Percentiles rank a stretch among this genome's conserved stretches.
Conservation (phyloP, 2,329 filamentous ascomycete genomes). For the Nothophoma quercina region DNA sequence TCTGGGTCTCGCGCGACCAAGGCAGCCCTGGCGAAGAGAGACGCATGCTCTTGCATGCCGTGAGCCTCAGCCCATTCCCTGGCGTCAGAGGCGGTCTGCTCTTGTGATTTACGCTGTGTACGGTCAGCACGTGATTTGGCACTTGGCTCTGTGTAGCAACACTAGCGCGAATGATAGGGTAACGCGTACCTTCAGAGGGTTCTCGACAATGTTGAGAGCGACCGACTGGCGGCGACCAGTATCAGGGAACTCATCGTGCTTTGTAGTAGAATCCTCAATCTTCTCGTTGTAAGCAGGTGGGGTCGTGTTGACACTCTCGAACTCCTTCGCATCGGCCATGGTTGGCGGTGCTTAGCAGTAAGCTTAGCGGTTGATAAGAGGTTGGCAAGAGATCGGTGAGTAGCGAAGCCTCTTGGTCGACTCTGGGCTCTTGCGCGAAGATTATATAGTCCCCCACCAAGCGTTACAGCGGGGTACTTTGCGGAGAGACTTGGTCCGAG, state of each 20-base stretch:
- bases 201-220: conserved; percentile 57
- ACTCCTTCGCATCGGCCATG: conserved; percentile 19
- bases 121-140: conserved; percentile 34
- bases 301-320: neutral
- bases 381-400: conserved; percentile 9
- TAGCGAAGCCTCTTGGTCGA: conserved; percentile 12
- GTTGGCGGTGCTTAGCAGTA: conserved; percentile 16
- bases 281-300: conserved; percentile 13
- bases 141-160: conserved; percentile 16
- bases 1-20: conserved; percentile 75
- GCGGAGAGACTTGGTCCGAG: conserved; percentile 6
- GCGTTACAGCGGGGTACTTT: conserved; percentile 14
- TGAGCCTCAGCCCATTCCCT: conserved; percentile 69
- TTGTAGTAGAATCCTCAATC: conserved; percentile 11
- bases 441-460: conserved; percentile 13
- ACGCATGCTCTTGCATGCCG: conserved; percentile 65
- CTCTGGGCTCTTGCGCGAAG: conserved; percentile 10
- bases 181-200: conserved; percentile 52
- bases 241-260: conserved; percentile 17
- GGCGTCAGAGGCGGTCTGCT: conserved; percentile 62
- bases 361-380: conserved; percentile 13
- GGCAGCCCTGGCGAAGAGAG: conserved; percentile 71
- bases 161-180: neutral
- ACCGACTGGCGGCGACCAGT: conserved; percentile 50
- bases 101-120: conserved; percentile 57